Conservation (phyloP, 768 basidiomycete species). For the Lenzites betulinus region DNA sequence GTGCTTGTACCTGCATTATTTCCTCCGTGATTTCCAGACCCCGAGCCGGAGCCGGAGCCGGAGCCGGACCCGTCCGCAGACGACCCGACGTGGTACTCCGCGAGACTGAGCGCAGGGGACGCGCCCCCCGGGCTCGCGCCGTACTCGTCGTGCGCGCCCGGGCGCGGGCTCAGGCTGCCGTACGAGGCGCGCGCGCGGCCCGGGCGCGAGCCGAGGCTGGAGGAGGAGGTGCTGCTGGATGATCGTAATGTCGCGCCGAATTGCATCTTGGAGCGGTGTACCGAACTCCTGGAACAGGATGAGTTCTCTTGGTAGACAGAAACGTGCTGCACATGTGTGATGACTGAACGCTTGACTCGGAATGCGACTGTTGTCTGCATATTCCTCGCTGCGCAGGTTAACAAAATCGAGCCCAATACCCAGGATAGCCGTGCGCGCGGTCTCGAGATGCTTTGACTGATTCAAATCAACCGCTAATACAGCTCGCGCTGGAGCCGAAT, state of each 20-base stretch:
- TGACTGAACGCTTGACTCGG: constrained; percentile 77
- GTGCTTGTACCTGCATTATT: too few relatives aligned
- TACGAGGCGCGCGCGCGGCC: too few relatives aligned
- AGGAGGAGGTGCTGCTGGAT: constrained; percentile 96
- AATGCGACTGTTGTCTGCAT: constrained; percentile 85
- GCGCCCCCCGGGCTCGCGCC: not conserved
- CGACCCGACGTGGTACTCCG: too few relatives aligned
- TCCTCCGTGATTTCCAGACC: too few relatives aligned
- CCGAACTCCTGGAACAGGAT: constrained; percentile 69
- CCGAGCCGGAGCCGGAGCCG: too few relatives aligned
- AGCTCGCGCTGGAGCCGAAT: too few relatives aligned
- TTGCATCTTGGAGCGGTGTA: constrained; percentile 88
- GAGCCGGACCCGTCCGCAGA: too few relatives aligned
- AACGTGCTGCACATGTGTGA: not conserved
- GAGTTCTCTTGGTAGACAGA: not conserved
- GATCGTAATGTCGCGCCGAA: constrained; percentile 91
- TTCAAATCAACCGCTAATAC: too few relatives aligned
- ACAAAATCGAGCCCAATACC: constrained; percentile 91
- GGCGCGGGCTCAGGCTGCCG: too few relatives aligned
- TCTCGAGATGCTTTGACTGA: constrained; percentile 97
- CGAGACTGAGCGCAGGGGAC: constrained; percentile 12
- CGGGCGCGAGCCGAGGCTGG: constrained; percentile 91
- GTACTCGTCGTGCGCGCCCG: not conserved
- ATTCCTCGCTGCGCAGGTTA: constrained; percentile 90
- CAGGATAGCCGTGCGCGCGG: constrained; percentile 80